A percentile compares a stretch with the other conserved stretches of the same genome.
These are phyloP conservation scores for Torulaspora globosa DNA, from an alignment of 1,139 yeast genomes.

Conservation along the genomic window DNA sequence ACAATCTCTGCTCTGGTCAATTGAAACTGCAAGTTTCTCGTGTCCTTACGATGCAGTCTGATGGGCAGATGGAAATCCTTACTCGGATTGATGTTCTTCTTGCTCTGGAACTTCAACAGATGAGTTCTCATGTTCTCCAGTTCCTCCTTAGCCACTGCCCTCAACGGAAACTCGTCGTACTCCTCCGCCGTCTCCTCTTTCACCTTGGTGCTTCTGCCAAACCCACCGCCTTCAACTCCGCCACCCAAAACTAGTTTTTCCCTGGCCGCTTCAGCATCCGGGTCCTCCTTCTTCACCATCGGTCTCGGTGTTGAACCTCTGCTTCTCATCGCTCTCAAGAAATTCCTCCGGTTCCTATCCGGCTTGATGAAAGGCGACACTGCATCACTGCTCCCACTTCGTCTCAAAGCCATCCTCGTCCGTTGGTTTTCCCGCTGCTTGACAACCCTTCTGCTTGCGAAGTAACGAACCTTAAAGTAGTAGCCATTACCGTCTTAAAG, in stretches of 20 bases:
- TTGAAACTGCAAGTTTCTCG: slow-evolving; percentile 83
- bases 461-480: neutral
- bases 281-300: slow-evolving; percentile 36
- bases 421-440: neutral
- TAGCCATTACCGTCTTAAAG: neutral
- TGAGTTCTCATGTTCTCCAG: slow-evolving; percentile 73
- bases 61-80: slow-evolving; percentile 75
- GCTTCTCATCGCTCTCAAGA: slow-evolving; percentile 30
- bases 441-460: neutral
- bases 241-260: slow-evolving; percentile 26
- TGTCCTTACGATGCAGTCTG: slow-evolving; percentile 86
- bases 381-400: slow-evolving; percentile 21
- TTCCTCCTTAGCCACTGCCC: slow-evolving; percentile 70
- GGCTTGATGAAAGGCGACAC: slow-evolving; percentile 38
- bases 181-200: slow-evolving; percentile 28
- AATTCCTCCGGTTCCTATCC: slow-evolving; percentile 36
- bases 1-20: slow-evolving; percentile 61
- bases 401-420: slow-evolving; percentile 13
- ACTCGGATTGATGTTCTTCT: slow-evolving; percentile 65
- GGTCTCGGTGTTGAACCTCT: slow-evolving; percentile 20
- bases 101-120: slow-evolving; percentile 73
- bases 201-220: slow-evolving; percentile 13
- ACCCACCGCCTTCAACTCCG: slow-evolving; percentile 23
- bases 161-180: slow-evolving; percentile 45
- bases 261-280: slow-evolving; percentile 30